Percentiles rank a stretch among this genome's conserved stretches.
Conservation (phyloP, 1,284 basidiomycete genomes). For the Austroboletus niveus region DNA sequence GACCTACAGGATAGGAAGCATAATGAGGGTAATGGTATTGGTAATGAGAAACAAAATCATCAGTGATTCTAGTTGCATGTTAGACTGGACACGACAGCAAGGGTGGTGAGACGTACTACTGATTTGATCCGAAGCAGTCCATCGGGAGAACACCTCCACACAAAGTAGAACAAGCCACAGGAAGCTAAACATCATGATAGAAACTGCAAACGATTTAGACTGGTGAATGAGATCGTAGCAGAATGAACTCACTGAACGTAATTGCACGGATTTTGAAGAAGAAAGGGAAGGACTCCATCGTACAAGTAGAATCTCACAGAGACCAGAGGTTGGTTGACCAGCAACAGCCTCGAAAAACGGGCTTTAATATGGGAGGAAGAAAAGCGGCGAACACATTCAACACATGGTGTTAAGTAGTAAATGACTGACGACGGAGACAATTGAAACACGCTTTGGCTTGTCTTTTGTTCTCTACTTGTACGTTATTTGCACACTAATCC, state of each 20-base stretch:
- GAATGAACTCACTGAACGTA: slow-evolving; percentile 39
- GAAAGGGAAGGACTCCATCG: slow-evolving; percentile 38
- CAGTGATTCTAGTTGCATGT: slow-evolving; percentile 36
- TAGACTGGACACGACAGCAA: background rate
- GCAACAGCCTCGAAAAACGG: slow-evolving; percentile 20
- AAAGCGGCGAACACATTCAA: background rate
- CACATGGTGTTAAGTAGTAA: background rate
- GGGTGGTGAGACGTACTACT: slow-evolving; percentile 36
- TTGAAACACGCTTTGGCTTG: slow-evolving; percentile 5
- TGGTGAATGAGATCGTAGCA: background rate
- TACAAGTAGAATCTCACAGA: slow-evolving; percentile 21
- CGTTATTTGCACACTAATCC: background rate
- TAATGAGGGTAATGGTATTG: slow-evolving; percentile 48
- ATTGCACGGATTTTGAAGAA: slow-evolving; percentile 41
- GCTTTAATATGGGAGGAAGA: slow-evolving; percentile 2
- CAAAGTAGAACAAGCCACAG: slow-evolving; percentile 43
- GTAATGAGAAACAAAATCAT: slow-evolving; percentile 45
- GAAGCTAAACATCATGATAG: slow-evolving; percentile 40
- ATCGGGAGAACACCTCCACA: slow-evolving; percentile 39
- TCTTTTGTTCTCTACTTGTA: slow-evolving; percentile 24
- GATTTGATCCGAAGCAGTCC: slow-evolving; percentile 37
- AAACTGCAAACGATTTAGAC: slow-evolving; percentile 26
- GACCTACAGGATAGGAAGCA: slow-evolving; percentile 53
- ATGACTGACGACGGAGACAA: slow-evolving; percentile 13
- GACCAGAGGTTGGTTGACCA: slow-evolving; percentile 16